These are phyloP conservation scores for Talaromyces ruber DNA, from an alignment of 495 filamentous ascomycete species.

Conservation along the genomic window DNA sequence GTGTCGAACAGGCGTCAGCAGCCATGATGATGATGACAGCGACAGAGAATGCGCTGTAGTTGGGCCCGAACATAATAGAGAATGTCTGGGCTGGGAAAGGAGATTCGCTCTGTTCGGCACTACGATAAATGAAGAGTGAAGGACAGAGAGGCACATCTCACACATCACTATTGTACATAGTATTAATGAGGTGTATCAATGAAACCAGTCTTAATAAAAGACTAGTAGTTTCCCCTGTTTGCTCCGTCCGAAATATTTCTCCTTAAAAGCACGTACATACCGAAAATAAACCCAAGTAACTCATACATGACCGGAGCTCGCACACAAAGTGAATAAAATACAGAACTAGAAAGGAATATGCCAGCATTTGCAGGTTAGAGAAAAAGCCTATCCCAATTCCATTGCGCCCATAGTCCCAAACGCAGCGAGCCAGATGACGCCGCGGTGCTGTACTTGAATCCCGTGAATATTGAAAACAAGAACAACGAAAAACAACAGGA, in stretches of 20 bases:
- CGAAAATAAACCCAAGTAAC: background rate
- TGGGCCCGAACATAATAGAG: background rate
- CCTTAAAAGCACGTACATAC: background rate
- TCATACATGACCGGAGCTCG: background rate
- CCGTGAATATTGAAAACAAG: background rate
- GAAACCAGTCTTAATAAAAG: background rate
- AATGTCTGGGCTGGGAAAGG: constrained; percentile 42
- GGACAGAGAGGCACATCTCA: background rate
- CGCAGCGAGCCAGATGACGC: constrained; percentile 1
- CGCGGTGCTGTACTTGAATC: constrained; percentile 2
- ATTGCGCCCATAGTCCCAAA: constrained; percentile 3
- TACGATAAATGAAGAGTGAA: constrained; percentile 21
- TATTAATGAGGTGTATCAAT: background rate
- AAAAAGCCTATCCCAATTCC: constrained; percentile 4
- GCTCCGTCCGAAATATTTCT: background rate
- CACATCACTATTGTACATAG: background rate
- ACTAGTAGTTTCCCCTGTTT: background rate
- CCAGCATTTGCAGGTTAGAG: background rate
- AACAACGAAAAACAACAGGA: background rate
- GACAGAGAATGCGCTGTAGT: constrained; percentile 9
- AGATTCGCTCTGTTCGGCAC: constrained; percentile 42
- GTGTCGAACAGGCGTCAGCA: constrained; percentile 11
- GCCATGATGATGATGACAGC: constrained; percentile 10
- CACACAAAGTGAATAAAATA: background rate
- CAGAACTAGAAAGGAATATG: constrained; percentile 3